These are phyloP conservation scores for Moricandia arvensis DNA, from an alignment of 345 rosid species.

Conservation along the genomic window DNA sequence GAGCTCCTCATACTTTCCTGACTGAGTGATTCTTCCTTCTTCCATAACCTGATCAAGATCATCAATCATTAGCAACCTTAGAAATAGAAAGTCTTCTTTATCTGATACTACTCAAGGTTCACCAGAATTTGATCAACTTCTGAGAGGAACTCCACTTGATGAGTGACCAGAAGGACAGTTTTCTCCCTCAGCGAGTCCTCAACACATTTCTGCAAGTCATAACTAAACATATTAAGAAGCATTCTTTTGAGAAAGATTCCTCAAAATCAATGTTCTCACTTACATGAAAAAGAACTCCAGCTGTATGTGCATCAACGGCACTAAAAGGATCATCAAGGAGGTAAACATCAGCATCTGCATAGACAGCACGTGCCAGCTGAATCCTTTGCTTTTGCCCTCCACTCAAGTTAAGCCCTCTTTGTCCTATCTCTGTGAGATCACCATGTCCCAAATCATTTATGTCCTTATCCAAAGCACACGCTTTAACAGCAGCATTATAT, in stretches of 20 bases:
- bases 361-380: conserved; percentile 78
- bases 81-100: not conserved
- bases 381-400: conserved; percentile 91
- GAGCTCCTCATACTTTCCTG: conserved; percentile 64
- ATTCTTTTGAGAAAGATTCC: not conserved
- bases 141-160: conserved; percentile 82
- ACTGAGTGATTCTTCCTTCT: conserved; percentile 53
- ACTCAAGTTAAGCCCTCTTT: conserved; percentile 86
- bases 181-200: conserved; percentile 52
- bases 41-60: conserved; percentile 56
- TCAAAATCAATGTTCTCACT: conserved; percentile 19
- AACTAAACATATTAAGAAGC: conserved; percentile 1
- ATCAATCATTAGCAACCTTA: not conserved
- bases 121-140: conserved; percentile 65
- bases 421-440: conserved; percentile 80
- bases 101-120: conserved; percentile 10
- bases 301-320: conserved; percentile 83
- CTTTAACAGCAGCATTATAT: conserved; percentile 54
- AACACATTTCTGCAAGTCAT: conserved; percentile 65
- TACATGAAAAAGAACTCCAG: conserved; percentile 67
- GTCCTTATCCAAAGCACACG: conserved; percentile 75
- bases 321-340: conserved; percentile 86
- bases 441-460: conserved; percentile 61
- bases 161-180: conserved; percentile 76
- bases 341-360: conserved; percentile 70